Percentiles rank a stretch among this genome's conserved stretches.
These are phyloP conservation scores for Colletotrichum eremochloae DNA, from an alignment of 2,329 filamentous ascomycete species.

Conservation along the genomic window DNA sequence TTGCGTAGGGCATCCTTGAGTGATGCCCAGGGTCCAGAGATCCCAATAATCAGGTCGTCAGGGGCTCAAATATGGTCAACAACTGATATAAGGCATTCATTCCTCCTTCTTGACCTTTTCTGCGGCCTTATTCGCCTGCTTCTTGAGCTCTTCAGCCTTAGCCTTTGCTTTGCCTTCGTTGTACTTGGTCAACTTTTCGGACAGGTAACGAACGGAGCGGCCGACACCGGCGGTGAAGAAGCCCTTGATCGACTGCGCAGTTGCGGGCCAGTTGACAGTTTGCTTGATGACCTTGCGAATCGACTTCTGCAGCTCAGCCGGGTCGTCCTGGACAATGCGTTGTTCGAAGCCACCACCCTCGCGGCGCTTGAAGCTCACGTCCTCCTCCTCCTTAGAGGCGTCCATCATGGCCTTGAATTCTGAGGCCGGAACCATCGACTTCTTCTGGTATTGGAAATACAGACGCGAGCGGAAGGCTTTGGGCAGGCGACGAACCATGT, in stretches of 20 bases:
- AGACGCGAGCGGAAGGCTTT: constrained; percentile 88
- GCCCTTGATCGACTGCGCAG: constrained; percentile 88
- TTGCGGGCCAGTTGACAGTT: constrained; percentile 94
- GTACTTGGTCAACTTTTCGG: constrained; percentile 83
- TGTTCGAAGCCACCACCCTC: constrained; percentile 89
- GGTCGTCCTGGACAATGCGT: constrained; percentile 80
- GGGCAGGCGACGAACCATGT: constrained; percentile 95
- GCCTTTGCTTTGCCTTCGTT: constrained; percentile 57
- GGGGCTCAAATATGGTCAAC: not conserved
- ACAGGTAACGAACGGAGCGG: constrained; percentile 80
- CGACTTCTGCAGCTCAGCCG: constrained; percentile 75
- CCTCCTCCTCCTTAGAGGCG: constrained; percentile 77
- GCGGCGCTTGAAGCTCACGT: constrained; percentile 75
- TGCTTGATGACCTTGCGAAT: constrained; percentile 84
- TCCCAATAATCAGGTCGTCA: too few relatives aligned
- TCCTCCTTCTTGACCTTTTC: constrained; percentile 25
- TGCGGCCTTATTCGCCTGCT: constrained; percentile 21
- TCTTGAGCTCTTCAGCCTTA: constrained; percentile 47
- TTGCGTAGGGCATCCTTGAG: constrained; percentile 6
- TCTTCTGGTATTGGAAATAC: constrained; percentile 95
- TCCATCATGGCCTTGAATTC: constrained; percentile 91
- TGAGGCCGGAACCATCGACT: constrained; percentile 84
- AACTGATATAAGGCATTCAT: not conserved
- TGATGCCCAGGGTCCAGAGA: not conserved
- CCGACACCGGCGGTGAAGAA: constrained; percentile 81